phyloP scores from a whole-genome alignment of 371 early-diverging fungal species.

The Sporodiniella umbellata region DNA sequence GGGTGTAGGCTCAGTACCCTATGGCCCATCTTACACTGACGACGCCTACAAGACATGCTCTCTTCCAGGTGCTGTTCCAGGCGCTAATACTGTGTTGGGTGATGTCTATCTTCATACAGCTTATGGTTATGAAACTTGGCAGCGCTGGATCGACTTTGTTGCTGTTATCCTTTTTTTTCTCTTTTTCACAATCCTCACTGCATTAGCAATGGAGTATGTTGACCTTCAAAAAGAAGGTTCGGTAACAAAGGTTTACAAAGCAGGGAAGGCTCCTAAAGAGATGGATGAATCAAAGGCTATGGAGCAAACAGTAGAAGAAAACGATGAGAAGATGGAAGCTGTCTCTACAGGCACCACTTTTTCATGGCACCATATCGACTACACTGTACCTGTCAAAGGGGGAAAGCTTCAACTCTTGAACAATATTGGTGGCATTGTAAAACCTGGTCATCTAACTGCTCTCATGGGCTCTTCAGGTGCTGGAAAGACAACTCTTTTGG shows the following conservation, averaged over 20 bases:
- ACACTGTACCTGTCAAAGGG: slow-evolving; percentile 59
- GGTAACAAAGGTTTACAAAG: slow-evolving; percentile 56
- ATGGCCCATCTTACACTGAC: slow-evolving; percentile 40
- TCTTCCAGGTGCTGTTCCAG: slow-evolving; percentile 50
- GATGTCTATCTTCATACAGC: slow-evolving; percentile 44
- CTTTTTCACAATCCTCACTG: slow-evolving; percentile 49
- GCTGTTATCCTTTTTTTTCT: slow-evolving; percentile 54
- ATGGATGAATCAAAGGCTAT: slow-evolving; percentile 18
- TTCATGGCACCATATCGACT: slow-evolving; percentile 58
- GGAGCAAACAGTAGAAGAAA: slow-evolving; percentile 15
- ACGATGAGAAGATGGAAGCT: slow-evolving; percentile 32
- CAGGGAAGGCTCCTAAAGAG: slow-evolving; percentile 30
- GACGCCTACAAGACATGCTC: slow-evolving; percentile 51
- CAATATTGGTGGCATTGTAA: slow-evolving; percentile 53
- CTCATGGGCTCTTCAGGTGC: slow-evolving; percentile 87
- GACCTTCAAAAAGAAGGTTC: slow-evolving; percentile 54
- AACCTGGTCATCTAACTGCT: slow-evolving; percentile 68
- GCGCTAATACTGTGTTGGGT: slow-evolving; percentile 41
- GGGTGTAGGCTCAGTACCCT: slow-evolving; percentile 39
- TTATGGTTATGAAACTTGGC: slow-evolving; percentile 37
- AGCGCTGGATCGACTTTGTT: slow-evolving; percentile 60
- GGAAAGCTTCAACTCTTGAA: slow-evolving; percentile 49
- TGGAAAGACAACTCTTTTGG: slow-evolving; percentile 89
- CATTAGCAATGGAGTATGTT: slow-evolving; percentile 52
- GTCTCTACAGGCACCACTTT: slow-evolving; percentile 50